Conservation (phyloP, 2,329 filamentous ascomycete species). For the Penicillium hesseltinei region DNA sequence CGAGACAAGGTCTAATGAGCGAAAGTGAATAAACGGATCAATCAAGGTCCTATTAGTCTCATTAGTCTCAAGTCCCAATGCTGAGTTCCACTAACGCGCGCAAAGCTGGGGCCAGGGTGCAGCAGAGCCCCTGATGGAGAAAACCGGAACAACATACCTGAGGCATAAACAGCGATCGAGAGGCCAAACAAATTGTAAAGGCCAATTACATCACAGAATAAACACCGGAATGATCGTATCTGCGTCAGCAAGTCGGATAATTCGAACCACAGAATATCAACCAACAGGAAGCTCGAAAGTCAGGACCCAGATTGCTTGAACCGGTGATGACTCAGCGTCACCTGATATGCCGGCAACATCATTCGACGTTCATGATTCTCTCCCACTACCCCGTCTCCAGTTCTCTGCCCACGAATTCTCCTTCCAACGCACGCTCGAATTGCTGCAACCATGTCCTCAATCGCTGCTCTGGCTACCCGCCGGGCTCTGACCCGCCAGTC, state of each 20-base stretch:
- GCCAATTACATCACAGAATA: constrained; percentile 19
- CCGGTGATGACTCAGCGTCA: constrained; percentile 24
- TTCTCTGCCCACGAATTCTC: constrained; percentile 19
- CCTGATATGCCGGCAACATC: constrained; percentile 34
- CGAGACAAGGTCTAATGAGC: constrained; percentile 3
- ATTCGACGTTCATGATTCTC: constrained; percentile 34
- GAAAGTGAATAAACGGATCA: constrained; percentile 10
- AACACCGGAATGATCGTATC: constrained; percentile 6
- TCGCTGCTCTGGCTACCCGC: constrained; percentile 42
- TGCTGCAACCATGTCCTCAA: constrained; percentile 41
- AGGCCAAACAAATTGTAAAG: constrained; percentile 5
- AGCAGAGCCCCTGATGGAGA: constrained; percentile 20
- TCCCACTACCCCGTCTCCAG: constrained; percentile 26
- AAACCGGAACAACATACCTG: constrained; percentile 12
- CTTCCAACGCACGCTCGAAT: constrained; percentile 16
- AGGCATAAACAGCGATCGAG: constrained; percentile 7
- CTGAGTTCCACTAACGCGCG: constrained; percentile 6
- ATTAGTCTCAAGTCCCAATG: constrained; percentile 9
- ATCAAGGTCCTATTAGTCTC: constrained; percentile 3
- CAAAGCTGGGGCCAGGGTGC: constrained; percentile 11
- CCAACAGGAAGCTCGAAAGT: constrained; percentile 11
- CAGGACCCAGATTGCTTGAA: constrained; percentile 4
- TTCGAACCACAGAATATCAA: constrained; percentile 3
- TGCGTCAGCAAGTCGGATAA: constrained; percentile 3
- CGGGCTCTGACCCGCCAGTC: constrained; percentile 44